These are phyloP conservation scores for Citrus hindsii DNA, from an alignment of 345 rosid genomes.

Conservation along the genomic window DNA sequence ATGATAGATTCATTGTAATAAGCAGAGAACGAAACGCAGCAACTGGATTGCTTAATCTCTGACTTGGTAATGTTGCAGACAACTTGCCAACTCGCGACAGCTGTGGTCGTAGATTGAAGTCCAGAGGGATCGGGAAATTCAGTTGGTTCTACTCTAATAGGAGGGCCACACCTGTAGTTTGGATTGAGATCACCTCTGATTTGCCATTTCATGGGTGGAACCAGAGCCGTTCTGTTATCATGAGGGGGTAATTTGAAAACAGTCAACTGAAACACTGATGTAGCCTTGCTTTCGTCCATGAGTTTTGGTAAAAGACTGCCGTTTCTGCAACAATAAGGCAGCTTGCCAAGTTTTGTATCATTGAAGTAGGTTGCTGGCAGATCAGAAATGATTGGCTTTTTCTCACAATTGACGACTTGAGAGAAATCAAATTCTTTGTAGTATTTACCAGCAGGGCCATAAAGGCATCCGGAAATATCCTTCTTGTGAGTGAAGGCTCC, in stretches of 20 bases:
- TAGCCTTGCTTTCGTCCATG: constrained; percentile 61
- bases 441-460: constrained; percentile 58
- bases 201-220: constrained; percentile 75
- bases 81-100: constrained; percentile 76
- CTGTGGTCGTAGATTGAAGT: constrained; percentile 38
- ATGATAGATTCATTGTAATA: constrained; percentile 70
- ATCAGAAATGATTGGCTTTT: constrained; percentile 66
- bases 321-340: constrained; percentile 78
- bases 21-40: constrained; percentile 97
- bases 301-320: constrained; percentile 62
- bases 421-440: constrained; percentile 69
- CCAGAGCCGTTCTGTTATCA: constrained; percentile 54
- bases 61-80: constrained; percentile 80
- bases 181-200: constrained; percentile 64
- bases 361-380: constrained; percentile 52
- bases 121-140: constrained; percentile 76
- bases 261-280: constrained; percentile 64
- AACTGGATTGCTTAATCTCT: constrained; percentile 46
- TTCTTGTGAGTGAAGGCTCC: constrained; percentile 73
- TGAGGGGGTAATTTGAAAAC: constrained; percentile 84
- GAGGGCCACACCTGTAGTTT: constrained; percentile 68
- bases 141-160: constrained; percentile 67
- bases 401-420: constrained; percentile 59
- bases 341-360: constrained; percentile 56
- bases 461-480: constrained; percentile 57